phyloP scores from a whole-genome alignment of 208 protist species.

The Leishmania arabica region DNA sequence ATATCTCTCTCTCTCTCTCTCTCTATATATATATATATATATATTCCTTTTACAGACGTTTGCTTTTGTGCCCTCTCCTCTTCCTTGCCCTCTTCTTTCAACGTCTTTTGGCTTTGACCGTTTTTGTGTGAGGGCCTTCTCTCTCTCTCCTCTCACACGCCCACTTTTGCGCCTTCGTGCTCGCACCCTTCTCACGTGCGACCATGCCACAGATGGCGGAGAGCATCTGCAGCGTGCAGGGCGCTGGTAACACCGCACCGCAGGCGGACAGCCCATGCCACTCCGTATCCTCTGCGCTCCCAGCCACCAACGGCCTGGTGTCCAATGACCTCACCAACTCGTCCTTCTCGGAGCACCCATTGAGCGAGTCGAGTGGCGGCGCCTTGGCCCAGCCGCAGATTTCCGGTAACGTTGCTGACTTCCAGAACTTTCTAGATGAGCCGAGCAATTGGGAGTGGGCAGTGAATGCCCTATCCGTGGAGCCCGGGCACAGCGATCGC shows the following conservation, averaged over 20 bases:
- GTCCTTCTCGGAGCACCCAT: slow-evolving; percentile 13
- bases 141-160: background rate
- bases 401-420: slow-evolving; percentile 17
- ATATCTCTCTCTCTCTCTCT: no score
- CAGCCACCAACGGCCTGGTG: background rate
- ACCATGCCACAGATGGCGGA: background rate
- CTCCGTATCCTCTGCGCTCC: slow-evolving; percentile 2
- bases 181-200: background rate
- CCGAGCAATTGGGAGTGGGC: slow-evolving; percentile 26
- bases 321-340: slow-evolving; percentile 12
- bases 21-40: background rate
- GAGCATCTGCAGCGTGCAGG: background rate
- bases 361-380: slow-evolving; percentile 14
- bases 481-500: slow-evolving; percentile 31
- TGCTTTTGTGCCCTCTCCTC: background rate
- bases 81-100: background rate
- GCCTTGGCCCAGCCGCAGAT: slow-evolving; percentile 5
- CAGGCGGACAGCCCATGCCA: slow-evolving; percentile 8
- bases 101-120: background rate
- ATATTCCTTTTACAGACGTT: background rate
- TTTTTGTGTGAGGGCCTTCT: background rate
- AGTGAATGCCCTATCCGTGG: slow-evolving; percentile 16
- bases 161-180: background rate
- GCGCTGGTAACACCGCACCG: background rate
- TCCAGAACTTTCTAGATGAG: slow-evolving; percentile 22